Conservation (phyloP, 805 yeast genomes). For the Schwanniomyces yamadae region DNA sequence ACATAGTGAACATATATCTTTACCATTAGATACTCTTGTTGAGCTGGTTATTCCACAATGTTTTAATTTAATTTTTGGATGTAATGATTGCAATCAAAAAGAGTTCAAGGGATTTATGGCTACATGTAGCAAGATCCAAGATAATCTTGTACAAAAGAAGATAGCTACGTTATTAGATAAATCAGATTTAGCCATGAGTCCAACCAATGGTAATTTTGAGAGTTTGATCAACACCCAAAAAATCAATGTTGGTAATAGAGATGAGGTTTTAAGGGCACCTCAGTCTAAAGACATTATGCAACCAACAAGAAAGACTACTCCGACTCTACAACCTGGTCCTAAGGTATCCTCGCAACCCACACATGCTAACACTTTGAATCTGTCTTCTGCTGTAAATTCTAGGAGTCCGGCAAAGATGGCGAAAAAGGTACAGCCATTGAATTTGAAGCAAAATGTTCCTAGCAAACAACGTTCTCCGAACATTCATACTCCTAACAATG, state of each 20-base stretch:
- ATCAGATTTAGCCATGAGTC: conserved; percentile 8
- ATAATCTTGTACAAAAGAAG: conserved; percentile 17
- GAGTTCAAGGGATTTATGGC: conserved; percentile 33
- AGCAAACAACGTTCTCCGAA: conserved; percentile 12
- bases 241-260: conserved; percentile 21
- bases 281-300: conserved; percentile 20
- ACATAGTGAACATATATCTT: conserved; percentile 33
- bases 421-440: conserved; percentile 4
- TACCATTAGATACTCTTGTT: conserved; percentile 29
- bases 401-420: no score
- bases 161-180: conserved; percentile 11
- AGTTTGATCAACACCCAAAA: conserved; percentile 30
- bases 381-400: no score
- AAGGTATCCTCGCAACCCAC: no score
- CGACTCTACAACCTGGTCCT: no score
- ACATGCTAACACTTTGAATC: no score
- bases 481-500: conserved; percentile 10
- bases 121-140: conserved; percentile 21
- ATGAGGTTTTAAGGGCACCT: conserved; percentile 22
- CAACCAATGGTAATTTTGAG: conserved; percentile 16
- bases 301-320: conserved; percentile 15
- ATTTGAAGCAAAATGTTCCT: conserved; percentile 1
- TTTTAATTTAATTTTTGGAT: conserved; percentile 34
- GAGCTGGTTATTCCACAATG: conserved; percentile 32
- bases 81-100: conserved; percentile 33